Evolutionary conservation across 805 yeast species (phyloP).

Genomic region (Wickerhamomyces sydowiorum): DNA sequence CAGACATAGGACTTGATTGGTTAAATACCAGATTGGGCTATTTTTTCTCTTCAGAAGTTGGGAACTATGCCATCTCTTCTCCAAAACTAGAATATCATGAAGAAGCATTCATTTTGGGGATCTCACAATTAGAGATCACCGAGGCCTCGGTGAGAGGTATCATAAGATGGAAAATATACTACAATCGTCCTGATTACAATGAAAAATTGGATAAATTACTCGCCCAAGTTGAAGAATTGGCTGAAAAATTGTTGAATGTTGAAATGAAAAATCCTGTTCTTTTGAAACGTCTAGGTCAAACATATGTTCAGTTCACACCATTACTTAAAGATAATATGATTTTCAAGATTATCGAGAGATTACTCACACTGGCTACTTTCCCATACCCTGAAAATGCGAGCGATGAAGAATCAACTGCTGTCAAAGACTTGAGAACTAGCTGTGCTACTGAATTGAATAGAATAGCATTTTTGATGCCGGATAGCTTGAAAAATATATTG

Average conservation of each 20-base stretch:
- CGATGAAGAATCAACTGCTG: slow-evolving; percentile 74
- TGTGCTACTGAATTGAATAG: slow-evolving; percentile 95
- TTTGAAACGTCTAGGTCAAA: slow-evolving; percentile 81
- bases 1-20: slow-evolving; percentile 80
- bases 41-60: slow-evolving; percentile 68
- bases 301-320: slow-evolving; percentile 92
- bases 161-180: slow-evolving; percentile 95
- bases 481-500: slow-evolving; percentile 73
- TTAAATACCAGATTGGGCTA: slow-evolving; percentile 63
- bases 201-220: slow-evolving; percentile 47
- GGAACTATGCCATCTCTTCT: slow-evolving; percentile 54
- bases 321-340: slow-evolving; percentile 75
- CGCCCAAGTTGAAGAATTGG: slow-evolving; percentile 57
- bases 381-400: slow-evolving; percentile 62
- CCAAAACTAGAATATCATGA: slow-evolving; percentile 49
- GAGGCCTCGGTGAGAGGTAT: slow-evolving; percentile 91
- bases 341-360: slow-evolving; percentile 78
- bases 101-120: slow-evolving; percentile 70
- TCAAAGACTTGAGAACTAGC: slow-evolving; percentile 82
- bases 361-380: slow-evolving; percentile 78
- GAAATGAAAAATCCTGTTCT: slow-evolving; percentile 75
- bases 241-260: slow-evolving; percentile 71
- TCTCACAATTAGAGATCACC: slow-evolving; percentile 77
- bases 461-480: slow-evolving; percentile 93
- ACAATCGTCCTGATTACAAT: slow-evolving; percentile 46